phyloP scores from a whole-genome alignment of 768 basidiomycete species.

The Suillus brevipes region DNA sequence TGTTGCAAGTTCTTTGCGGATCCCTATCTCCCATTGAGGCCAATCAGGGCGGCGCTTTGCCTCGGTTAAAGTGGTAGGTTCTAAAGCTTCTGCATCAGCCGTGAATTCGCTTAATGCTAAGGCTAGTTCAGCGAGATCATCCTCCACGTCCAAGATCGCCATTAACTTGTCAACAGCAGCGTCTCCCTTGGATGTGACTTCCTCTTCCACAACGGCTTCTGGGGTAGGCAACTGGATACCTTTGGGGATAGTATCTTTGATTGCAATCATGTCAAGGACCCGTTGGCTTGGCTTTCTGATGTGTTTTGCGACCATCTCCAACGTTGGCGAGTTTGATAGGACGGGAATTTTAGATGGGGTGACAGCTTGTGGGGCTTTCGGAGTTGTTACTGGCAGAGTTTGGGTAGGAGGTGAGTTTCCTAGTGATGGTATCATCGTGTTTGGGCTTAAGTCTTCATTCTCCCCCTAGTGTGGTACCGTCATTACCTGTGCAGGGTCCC shows the following conservation, averaged over 20 bases:
- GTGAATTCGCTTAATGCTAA: background rate
- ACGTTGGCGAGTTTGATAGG: background rate
- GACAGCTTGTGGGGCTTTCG: too few species aligned
- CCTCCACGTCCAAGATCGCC: background rate
- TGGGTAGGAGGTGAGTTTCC: too few species aligned
- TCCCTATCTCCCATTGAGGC: background rate
- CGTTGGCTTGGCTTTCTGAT: background rate
- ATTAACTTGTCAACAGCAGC: background rate
- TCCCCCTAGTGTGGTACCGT: too few species aligned
- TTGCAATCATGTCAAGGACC: background rate
- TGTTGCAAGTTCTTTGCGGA: background rate
- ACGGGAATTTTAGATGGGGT: background rate
- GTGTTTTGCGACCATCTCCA: background rate
- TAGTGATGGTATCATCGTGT: too few species aligned
- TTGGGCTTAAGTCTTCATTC: too few species aligned
- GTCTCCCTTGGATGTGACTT: background rate
- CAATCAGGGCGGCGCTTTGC: background rate
- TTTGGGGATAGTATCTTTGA: background rate
- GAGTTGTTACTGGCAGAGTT: too few species aligned
- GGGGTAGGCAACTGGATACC: background rate
- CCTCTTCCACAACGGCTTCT: background rate
- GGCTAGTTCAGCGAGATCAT: background rate
- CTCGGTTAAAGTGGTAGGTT: background rate
- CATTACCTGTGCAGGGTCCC: too few species aligned
- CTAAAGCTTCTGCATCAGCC: background rate